Percentiles rank a stretch among this genome's conserved stretches.
These are phyloP conservation scores for Phytophthora rubi DNA, from an alignment of 352 stramenopile genomes.

Conservation along the genomic window DNA sequence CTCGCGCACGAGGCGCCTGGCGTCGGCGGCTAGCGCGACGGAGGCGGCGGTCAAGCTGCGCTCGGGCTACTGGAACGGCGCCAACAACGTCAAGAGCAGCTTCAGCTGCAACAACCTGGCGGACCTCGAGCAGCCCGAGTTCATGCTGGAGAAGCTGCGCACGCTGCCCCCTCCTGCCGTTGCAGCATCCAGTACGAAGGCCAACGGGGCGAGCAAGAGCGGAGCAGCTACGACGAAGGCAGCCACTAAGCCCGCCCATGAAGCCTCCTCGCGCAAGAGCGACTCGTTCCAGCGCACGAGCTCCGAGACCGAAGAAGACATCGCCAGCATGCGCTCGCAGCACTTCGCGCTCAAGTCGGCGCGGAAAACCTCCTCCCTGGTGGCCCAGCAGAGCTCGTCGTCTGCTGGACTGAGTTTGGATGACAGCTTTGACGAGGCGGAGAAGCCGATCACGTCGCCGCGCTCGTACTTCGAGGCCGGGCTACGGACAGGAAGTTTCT, in stretches of 20 bases:
- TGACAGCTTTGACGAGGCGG: conserved; percentile 26
- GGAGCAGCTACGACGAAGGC: conserved; percentile 27
- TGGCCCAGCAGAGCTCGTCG: conserved; percentile 32
- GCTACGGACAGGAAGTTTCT: conserved; percentile 51
- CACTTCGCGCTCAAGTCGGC: conserved; percentile 43
- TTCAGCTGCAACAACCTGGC: conserved; percentile 84
- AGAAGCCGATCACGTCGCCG: conserved; percentile 57
- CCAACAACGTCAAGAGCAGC: conserved; percentile 79
- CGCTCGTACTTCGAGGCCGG: conserved; percentile 70
- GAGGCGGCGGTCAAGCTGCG: conserved; percentile 49
- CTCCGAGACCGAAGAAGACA: conserved; percentile 44
- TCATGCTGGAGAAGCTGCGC: conserved; percentile 46
- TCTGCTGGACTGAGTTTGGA: conserved; percentile 43
- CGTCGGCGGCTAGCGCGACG: conserved; percentile 19
- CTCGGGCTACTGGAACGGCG: conserved; percentile 74
- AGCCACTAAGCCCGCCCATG: conserved; percentile 38
- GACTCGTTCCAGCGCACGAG: conserved; percentile 54
- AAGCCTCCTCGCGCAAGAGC: conserved; percentile 46
- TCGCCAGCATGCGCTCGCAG: conserved; percentile 45
- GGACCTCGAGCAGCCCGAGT: conserved; percentile 62
- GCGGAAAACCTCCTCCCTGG: conserved; percentile 11
- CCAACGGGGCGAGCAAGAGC: conserved; percentile 54
- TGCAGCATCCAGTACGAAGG: conserved; percentile 17
- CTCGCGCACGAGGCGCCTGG: conserved; percentile 54
- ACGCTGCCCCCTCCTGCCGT: conserved; percentile 23